These are phyloP conservation scores for Naganishia onofrii DNA, from an alignment of 768 basidiomycete species.

Conservation along the genomic window DNA sequence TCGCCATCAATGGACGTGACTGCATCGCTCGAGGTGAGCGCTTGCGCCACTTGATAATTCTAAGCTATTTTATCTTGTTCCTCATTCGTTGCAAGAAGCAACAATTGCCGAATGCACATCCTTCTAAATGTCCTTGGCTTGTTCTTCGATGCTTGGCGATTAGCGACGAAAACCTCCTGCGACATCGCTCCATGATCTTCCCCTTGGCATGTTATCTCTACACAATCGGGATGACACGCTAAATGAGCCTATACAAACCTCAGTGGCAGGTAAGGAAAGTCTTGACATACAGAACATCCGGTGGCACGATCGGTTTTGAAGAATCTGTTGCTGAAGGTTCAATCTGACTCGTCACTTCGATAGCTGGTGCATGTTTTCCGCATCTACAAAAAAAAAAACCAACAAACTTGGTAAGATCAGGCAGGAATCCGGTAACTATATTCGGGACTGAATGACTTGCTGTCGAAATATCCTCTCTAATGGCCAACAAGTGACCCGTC, in stretches of 20 bases:
- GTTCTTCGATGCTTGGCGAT: neutral
- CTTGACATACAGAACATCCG: constrained; percentile 2
- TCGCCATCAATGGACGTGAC: no score
- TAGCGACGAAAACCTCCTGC: neutral
- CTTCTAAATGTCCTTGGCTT: neutral
- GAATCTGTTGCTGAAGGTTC: constrained; percentile 8
- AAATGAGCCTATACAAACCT: neutral
- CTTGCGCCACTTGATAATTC: no score
- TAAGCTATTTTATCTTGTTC: no score
- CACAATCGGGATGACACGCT: neutral
- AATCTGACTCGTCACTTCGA: constrained; percentile 28
- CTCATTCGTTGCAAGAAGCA: no score
- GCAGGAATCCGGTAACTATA: neutral
- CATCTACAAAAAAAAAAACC: neutral
- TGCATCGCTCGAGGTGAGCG: no score
- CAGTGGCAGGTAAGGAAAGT: neutral
- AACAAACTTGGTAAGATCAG: neutral
- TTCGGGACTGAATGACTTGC: constrained; percentile 33
- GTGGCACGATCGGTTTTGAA: constrained; percentile 2
- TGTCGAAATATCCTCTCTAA: constrained; percentile 48
- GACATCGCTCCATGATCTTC: constrained; percentile 14
- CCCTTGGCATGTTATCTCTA: constrained; percentile 12
- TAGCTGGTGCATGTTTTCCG: constrained; percentile 26
- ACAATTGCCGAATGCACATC: neutral
- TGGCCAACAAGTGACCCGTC: constrained; percentile 47